Evolutionary conservation across 768 basidiomycete species (phyloP).

Genomic region (Lactarius sanguifluus): DNA sequence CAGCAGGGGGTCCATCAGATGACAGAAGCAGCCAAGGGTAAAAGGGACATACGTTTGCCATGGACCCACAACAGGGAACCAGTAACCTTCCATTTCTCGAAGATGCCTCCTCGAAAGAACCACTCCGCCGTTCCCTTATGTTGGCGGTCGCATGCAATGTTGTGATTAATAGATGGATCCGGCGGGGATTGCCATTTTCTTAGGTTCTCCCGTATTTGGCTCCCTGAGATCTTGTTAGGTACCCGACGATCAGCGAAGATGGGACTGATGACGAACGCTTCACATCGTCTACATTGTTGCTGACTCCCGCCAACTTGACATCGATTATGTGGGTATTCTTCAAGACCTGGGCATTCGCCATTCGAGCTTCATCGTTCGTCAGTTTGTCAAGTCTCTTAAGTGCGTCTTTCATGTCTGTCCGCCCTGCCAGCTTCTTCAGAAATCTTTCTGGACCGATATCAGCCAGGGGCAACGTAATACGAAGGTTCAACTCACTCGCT

Average conservation of each 20-base stretch:
- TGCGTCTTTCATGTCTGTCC: neutral
- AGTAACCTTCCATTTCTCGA: neutral
- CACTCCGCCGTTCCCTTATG: neutral
- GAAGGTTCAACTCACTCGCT: neutral
- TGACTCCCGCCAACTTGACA: neutral
- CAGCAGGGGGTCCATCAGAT: neutral
- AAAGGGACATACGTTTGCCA: neutral
- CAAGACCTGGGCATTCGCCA: neutral
- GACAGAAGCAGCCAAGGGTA: neutral
- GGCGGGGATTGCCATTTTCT: neutral
- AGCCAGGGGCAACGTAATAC: neutral
- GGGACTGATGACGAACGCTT: neutral
- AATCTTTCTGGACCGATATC: neutral
- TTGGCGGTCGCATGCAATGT: neutral
- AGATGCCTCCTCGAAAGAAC: neutral
- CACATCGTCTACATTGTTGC: neutral
- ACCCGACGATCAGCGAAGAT: neutral
- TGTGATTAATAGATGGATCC: neutral
- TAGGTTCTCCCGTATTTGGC: neutral
- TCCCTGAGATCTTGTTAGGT: neutral
- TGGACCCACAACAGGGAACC: neutral
- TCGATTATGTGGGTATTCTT: neutral
- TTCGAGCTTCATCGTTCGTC: neutral
- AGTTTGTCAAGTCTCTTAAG: neutral
- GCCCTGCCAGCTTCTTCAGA: neutral